Base-by-base conservation (phyloP, 2,329 filamentous ascomycete genomes). In the Xylariales sp. region DNA sequence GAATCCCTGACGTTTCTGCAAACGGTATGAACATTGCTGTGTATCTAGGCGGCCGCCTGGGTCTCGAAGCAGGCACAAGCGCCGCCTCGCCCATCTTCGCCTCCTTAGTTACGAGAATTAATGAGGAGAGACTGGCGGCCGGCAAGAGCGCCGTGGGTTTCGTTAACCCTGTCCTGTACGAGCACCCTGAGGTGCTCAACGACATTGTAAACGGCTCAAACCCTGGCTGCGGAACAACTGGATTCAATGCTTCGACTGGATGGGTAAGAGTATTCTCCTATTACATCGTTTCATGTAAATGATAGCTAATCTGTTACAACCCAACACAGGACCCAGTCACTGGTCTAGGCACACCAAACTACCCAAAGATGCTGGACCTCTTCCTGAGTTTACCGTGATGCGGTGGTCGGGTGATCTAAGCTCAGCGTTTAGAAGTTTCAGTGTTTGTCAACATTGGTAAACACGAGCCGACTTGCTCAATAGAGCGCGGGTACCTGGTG, bases 31-130 rank as follows among this genome's bases (percentile, higher is more conserved):
- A 59, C 21, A 71, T 60, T 40, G 39, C 61, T 6, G 56, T 70
- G 33, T 50, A 61, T 32, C 59, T 65, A 37, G 55, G 67, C 17
- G 63, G 63, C 2, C 33, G 41, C 14, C 42, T 43, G 28, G 45
- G 35, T 44, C 54, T 5, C 55, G 45, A 48, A 7, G 43, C 43
- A 10, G 56, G 56, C 4, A 59, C 54, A 4, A 54, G 50, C 20
- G 76, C 76, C 2, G 72, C 70, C 29, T 67, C 75, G 5, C 76
- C 76, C 1, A 66, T 78, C 0, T 55, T 80, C 17, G 75, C 74
- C 5, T 61, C 71, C 14, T 65, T 80, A 52, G 56, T 81, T 33
- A 70, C 72, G 3, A 55, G 76, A 5, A 62, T 76, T 39, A 77
- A 79, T 41, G 74, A 78, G 37, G 69, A 65, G 40, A 56, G 74